Percentiles rank a stretch among this genome's conserved stretches.
These are phyloP conservation scores for Agapanthus africanus DNA, from an alignment of 106 monocot species.

Conservation along the genomic window DNA sequence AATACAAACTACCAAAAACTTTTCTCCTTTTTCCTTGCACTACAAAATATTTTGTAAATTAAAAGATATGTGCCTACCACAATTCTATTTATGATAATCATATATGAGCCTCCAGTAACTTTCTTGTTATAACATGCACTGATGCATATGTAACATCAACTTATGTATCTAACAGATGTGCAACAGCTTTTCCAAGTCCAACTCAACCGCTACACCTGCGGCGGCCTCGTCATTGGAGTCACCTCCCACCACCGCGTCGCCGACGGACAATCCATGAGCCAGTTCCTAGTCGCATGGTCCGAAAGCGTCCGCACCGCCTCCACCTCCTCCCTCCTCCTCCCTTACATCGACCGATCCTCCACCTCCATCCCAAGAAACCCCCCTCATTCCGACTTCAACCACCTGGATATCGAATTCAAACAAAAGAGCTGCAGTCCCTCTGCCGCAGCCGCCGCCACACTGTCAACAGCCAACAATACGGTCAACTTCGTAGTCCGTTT, in stretches of 20 bases:
- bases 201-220: conserved; percentile 44
- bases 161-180: conserved; percentile 6
- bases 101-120: too few species aligned
- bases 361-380: conserved; percentile 4
- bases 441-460: not conserved
- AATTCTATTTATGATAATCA: not conserved
- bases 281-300: conserved; percentile 32
- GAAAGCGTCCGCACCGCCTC: conserved; percentile 13
- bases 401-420: conserved; percentile 28
- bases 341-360: conserved; percentile 7
- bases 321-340: conserved; percentile 2
- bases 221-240: conserved; percentile 38
- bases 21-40: too few species aligned
- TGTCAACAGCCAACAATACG: not conserved
- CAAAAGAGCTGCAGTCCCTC: conserved; percentile 28
- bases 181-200: conserved; percentile 30
- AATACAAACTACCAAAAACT: not conserved
- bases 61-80: not conserved
- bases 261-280: conserved; percentile 54
- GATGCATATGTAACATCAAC: not conserved
- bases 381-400: conserved; percentile 29
- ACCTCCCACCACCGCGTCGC: conserved; percentile 44
- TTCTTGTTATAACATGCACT: not conserved
- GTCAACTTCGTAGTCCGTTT: conserved; percentile 10
- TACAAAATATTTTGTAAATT: too few species aligned